These are phyloP conservation scores for Cryphonectria parasitica DNA, from an alignment of 2,329 filamentous ascomycete genomes.

Conservation along the genomic window DNA sequence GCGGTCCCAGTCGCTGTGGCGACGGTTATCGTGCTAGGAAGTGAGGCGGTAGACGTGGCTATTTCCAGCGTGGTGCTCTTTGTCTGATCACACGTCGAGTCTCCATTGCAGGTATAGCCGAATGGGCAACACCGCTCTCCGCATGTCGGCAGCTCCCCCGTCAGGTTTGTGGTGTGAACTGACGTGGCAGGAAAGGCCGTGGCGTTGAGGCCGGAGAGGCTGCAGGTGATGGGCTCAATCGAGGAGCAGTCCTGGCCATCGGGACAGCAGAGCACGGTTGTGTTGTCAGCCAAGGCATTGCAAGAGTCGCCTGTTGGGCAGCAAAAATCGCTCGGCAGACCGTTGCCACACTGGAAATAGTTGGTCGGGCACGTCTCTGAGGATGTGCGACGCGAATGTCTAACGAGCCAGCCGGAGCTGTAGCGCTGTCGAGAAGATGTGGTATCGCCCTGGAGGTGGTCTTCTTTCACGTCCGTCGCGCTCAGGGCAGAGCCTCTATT, in stretches of 20 bases:
- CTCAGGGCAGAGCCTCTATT: neutral
- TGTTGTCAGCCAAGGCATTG: slow-evolving; percentile 24
- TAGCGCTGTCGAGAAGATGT: neutral
- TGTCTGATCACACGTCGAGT: slow-evolving; percentile 13
- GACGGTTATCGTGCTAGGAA: slow-evolving; percentile 1
- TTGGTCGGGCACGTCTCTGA: slow-evolving; percentile 25
- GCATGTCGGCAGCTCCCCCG: slow-evolving; percentile 23
- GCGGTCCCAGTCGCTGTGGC: slow-evolving; percentile 4
- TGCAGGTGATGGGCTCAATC: slow-evolving; percentile 26
- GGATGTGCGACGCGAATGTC: slow-evolving; percentile 9
- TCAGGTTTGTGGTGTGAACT: slow-evolving; percentile 24
- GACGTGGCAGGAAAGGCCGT: slow-evolving; percentile 22
- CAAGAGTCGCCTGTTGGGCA: slow-evolving; percentile 20
- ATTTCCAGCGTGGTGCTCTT: slow-evolving; percentile 17
- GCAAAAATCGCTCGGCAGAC: slow-evolving; percentile 26
- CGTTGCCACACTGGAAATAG: slow-evolving; percentile 26
- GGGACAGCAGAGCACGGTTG: slow-evolving; percentile 24
- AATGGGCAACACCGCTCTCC: slow-evolving; percentile 26
- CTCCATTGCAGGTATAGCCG: slow-evolving; percentile 25
- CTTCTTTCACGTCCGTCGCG: neutral
- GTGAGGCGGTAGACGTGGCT: slow-evolving; percentile 11
- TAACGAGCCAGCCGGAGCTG: slow-evolving; percentile 11
- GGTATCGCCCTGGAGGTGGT: slow-evolving; percentile 4
- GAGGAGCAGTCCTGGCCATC: slow-evolving; percentile 20
- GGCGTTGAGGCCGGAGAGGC: slow-evolving; percentile 20